These are phyloP conservation scores for Colletotrichum kahawae DNA, from an alignment of 2,329 filamentous ascomycete genomes.

Conservation along the genomic window DNA sequence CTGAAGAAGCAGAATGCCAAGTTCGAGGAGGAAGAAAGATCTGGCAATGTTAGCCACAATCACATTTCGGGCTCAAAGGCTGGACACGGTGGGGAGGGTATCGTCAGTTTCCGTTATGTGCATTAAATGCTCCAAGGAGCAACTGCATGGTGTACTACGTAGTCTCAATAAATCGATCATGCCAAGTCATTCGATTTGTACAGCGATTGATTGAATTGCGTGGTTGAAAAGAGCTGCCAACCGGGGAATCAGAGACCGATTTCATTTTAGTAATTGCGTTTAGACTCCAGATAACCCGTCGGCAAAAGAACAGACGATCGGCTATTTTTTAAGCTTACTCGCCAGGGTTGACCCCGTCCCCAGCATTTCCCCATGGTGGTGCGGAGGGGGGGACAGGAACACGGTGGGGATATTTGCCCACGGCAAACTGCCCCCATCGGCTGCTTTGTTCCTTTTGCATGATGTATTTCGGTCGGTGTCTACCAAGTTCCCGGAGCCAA, in stretches of 20 bases:
- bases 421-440: neutral
- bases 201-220: neutral
- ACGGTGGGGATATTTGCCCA: neutral
- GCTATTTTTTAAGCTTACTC: slow-evolving; percentile 7
- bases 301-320: slow-evolving; percentile 7
- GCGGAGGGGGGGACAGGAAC: neutral
- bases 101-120: slow-evolving; percentile 2
- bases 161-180: neutral
- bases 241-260: neutral
- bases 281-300: neutral
- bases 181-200: neutral
- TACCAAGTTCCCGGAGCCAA: neutral
- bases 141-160: neutral
- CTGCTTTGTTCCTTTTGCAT: neutral
- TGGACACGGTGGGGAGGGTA: neutral
- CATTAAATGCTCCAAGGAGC: neutral
- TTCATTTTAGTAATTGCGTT: neutral
- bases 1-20: slow-evolving; percentile 27
- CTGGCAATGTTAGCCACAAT: slow-evolving; percentile 1
- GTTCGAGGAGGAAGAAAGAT: slow-evolving; percentile 26
- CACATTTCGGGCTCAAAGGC: neutral
- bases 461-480: neutral
- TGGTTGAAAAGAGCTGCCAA: neutral
- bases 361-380: neutral
- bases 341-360: neutral